Evolutionary conservation across 2,329 filamentous ascomycete genomes (phyloP).

Genomic region (Phaeophleospora eucalypticola): DNA sequence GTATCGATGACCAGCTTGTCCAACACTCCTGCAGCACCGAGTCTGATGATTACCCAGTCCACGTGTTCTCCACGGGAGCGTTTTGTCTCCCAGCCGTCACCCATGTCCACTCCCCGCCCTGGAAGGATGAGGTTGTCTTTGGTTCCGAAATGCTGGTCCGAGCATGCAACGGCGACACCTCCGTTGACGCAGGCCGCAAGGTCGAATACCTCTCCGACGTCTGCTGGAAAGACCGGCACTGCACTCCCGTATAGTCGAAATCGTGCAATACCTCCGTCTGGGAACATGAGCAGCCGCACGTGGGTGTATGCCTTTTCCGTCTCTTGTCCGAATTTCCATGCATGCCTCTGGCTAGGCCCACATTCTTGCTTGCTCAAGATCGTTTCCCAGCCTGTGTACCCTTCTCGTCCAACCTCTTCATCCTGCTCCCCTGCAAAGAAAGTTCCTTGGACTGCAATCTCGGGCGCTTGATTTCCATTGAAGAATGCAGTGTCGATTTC

Average conservation of each 20-base stretch:
- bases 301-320: slow-evolving; percentile 70
- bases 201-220: slow-evolving; percentile 64
- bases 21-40: slow-evolving; percentile 63
- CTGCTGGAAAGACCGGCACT: slow-evolving; percentile 69
- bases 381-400: slow-evolving; percentile 59
- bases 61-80: slow-evolving; percentile 69
- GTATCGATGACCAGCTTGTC: slow-evolving; percentile 72
- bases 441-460: slow-evolving; percentile 71
- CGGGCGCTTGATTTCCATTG: slow-evolving; percentile 76
- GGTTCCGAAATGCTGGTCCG: slow-evolving; percentile 79
- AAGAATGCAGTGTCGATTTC: slow-evolving; percentile 81
- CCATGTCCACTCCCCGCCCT: slow-evolving; percentile 77
- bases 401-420: slow-evolving; percentile 51
- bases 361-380: slow-evolving; percentile 67
- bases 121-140: slow-evolving; percentile 78
- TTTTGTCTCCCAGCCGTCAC: slow-evolving; percentile 82
- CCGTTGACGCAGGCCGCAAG: slow-evolving; percentile 75
- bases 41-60: slow-evolving; percentile 75
- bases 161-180: slow-evolving; percentile 69
- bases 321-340: slow-evolving; percentile 57
- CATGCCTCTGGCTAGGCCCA: slow-evolving; percentile 68
- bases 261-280: slow-evolving; percentile 76
- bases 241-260: slow-evolving; percentile 75
- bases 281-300: slow-evolving; percentile 77
- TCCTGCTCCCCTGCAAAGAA: slow-evolving; percentile 63